These are phyloP conservation scores for Salmacisia buchloeana DNA, from an alignment of 1,284 basidiomycete species.

Conservation along the genomic window DNA sequence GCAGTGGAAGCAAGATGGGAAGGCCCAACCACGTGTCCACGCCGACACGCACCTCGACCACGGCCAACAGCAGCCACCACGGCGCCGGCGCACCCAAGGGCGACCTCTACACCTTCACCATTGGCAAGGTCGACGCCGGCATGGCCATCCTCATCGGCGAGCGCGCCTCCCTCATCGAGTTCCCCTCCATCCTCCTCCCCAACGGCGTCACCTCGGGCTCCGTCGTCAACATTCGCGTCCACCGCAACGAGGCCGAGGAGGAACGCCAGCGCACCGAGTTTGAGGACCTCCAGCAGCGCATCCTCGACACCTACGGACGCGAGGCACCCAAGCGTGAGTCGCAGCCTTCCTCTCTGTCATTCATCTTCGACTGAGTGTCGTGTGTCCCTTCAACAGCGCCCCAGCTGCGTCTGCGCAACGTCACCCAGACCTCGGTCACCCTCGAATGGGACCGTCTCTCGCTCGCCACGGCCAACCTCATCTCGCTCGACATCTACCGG, in stretches of 20 bases:
- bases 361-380: not conserved
- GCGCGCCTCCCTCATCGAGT: constrained; percentile 49
- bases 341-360: not conserved
- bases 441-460: constrained; percentile 46
- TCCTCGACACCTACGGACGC: constrained; percentile 42
- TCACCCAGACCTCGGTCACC: constrained; percentile 47
- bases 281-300: constrained; percentile 43
- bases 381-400: constrained; percentile 21
- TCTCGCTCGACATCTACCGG: constrained; percentile 46
- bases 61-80: not conserved
- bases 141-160: constrained; percentile 50
- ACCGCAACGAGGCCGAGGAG: constrained; percentile 43
- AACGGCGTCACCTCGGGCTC: constrained; percentile 41
- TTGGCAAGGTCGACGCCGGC: constrained; percentile 48
- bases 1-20: not conserved
- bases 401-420: constrained; percentile 36
- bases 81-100: not conserved
- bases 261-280: constrained; percentile 37
- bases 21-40: not conserved
- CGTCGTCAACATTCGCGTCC: constrained; percentile 46
- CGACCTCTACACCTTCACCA: constrained; percentile 40
- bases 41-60: not conserved
- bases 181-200: constrained; percentile 47
- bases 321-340: constrained; percentile 33
- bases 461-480: constrained; percentile 38